These are phyloP conservation scores for Zygoascus bituminiphila DNA, from an alignment of 805 yeast genomes.

Conservation along the genomic window DNA sequence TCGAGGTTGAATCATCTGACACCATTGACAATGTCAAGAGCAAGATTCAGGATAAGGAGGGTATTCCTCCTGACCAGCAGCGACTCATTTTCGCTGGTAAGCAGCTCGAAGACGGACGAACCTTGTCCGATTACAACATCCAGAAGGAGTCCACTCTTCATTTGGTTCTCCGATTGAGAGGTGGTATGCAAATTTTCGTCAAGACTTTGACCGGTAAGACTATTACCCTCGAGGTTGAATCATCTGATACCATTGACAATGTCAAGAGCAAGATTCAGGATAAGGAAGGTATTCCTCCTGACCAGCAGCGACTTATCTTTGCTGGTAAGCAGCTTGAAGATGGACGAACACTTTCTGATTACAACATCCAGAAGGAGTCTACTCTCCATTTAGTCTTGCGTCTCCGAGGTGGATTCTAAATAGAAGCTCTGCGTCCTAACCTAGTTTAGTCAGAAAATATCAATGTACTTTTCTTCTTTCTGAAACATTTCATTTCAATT, in stretches of 20 bases:
- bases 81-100: conserved; percentile 92
- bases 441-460: background rate
- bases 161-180: conserved; percentile 79
- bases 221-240: conserved; percentile 97
- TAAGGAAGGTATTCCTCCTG: conserved; percentile 99
- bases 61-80: conserved; percentile 95
- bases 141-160: conserved; percentile 88
- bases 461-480: background rate
- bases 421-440: background rate
- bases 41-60: conserved; percentile 93
- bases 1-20: conserved; percentile 88
- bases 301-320: conserved; percentile 98
- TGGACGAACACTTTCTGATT: conserved; percentile 97
- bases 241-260: conserved; percentile 97
- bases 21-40: conserved; percentile 91
- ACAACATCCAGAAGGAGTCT: conserved; percentile 99
- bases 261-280: conserved; percentile 98
- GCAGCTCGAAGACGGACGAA: conserved; percentile 92
- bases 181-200: conserved; percentile 86
- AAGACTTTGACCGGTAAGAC: conserved; percentile 99
- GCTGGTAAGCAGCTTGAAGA: conserved; percentile 99
- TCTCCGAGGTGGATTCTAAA: conserved; percentile 64
- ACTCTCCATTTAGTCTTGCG: conserved; percentile 93
- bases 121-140: conserved; percentile 87
- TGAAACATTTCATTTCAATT: background rate